Base-by-base conservation (phyloP, 2,329 filamentous ascomycete genomes). In the Verruconis gallopava region DNA sequence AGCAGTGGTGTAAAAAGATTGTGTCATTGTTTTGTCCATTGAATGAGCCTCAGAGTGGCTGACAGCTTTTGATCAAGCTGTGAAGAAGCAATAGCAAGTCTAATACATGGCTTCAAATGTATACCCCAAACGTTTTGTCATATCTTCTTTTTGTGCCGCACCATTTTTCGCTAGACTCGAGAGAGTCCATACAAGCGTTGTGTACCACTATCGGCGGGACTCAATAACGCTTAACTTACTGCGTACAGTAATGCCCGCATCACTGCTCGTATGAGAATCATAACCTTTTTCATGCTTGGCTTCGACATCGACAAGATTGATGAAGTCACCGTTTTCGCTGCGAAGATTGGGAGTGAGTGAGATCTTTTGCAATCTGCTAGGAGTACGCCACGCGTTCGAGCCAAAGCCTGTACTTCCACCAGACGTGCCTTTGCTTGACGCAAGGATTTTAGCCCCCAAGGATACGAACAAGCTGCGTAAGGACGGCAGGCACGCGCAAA, bases 401-500 rank as follows among this genome's bases (percentile, higher is more conserved):
- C 25, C 25, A 30, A 30, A 30, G 6, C 25, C 25, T 9, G 25
- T 9, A 30, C 25, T 30, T 9, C n/a, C 25, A n/a, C 6, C 9
- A 30, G 6, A 9, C n/a, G 25, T 30, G 25, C 25, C 25, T 30
- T 30, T 30, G 25, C 9, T 30, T 9, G 25, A 30, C 25, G 25
- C 25, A 30, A 36, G 18, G 9, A 36, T 19, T 15, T 19, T 36
- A 9, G 34, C n/a, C 6, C 34, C n/a, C 6, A 36, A 11, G 14
- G n/a, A 19, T 15, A 14, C 47, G 42, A 57, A 48, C 12, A 57
- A 48, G 11, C 48, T 41, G n/a, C 54, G 55, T 5, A 56, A 47
- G n/a, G 57, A 52, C 1, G 64, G 64, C 49, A 67, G 58, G 50
- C 64, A 65, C 5, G 60, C 60, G 47, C 64, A 66, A n/a, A 67